A percentile compares a stretch with the other conserved stretches of the same genome.
These are phyloP conservation scores for Microdochium trichocladiopsis DNA, from an alignment of 2,329 filamentous ascomycete species.

Conservation along the genomic window DNA sequence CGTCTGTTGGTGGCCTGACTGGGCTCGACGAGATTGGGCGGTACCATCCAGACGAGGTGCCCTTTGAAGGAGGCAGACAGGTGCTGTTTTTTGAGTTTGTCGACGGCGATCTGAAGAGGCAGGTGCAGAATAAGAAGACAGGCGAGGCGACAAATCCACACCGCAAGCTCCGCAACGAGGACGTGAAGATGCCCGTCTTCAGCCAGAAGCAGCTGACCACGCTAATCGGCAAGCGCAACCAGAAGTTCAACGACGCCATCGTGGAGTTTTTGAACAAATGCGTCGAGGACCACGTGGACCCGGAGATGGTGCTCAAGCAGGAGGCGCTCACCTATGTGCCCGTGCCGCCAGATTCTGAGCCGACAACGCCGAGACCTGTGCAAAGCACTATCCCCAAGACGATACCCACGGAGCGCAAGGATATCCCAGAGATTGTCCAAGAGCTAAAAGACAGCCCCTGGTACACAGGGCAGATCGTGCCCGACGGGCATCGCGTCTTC, in stretches of 20 bases:
- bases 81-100: slow-evolving; percentile 88
- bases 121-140: slow-evolving; percentile 65
- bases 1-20: slow-evolving; percentile 49
- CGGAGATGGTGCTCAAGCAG: slow-evolving; percentile 56
- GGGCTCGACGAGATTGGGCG: slow-evolving; percentile 35
- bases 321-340: slow-evolving; percentile 58
- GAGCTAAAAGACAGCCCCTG: slow-evolving; percentile 78
- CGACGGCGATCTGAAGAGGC: slow-evolving; percentile 81
- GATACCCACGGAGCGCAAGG: slow-evolving; percentile 74
- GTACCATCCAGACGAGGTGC: slow-evolving; percentile 18
- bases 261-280: slow-evolving; percentile 73
- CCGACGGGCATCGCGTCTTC: slow-evolving; percentile 86
- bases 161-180: slow-evolving; percentile 65
- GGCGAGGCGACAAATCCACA: slow-evolving; percentile 64
- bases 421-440: slow-evolving; percentile 75
- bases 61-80: slow-evolving; percentile 41
- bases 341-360: slow-evolving; percentile 37
- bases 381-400: slow-evolving; percentile 50
- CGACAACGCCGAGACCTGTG: slow-evolving; percentile 19
- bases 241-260: slow-evolving; percentile 72
- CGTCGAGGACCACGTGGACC: slow-evolving; percentile 54
- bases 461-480: slow-evolving; percentile 91
- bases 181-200: slow-evolving; percentile 85
- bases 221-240: slow-evolving; percentile 84
- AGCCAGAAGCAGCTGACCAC: slow-evolving; percentile 87